Conservation (phyloP, 2,329 filamentous ascomycete species). For the Thelonectria discophora region DNA sequence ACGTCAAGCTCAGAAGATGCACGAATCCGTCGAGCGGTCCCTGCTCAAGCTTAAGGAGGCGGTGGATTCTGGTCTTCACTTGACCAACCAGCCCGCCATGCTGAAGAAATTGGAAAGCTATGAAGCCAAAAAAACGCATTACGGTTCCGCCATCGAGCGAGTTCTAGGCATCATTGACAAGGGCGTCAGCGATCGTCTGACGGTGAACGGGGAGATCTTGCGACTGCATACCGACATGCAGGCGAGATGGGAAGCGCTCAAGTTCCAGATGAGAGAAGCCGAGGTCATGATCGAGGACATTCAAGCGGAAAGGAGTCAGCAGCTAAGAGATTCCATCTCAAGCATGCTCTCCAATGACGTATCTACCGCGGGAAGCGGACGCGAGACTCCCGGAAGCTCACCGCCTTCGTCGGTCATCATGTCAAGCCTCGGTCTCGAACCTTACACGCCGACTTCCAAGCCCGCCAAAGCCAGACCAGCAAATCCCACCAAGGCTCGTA, state of each 20-base stretch:
- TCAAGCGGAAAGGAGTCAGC: conserved; percentile 71
- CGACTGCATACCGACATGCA: conserved; percentile 87
- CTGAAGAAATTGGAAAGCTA: conserved; percentile 90
- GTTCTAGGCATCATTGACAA: conserved; percentile 93
- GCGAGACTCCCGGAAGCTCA: conserved; percentile 76
- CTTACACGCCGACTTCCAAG: conserved; percentile 55
- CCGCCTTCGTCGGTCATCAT: conserved; percentile 70
- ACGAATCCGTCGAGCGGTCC: conserved; percentile 90
- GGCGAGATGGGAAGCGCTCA: conserved; percentile 79
- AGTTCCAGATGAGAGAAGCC: conserved; percentile 79
- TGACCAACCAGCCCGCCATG: conserved; percentile 75
- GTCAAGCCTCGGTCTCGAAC: conserved; percentile 62
- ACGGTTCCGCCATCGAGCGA: conserved; percentile 90
- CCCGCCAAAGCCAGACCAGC: conserved; percentile 58
- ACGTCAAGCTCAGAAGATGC: conserved; percentile 94
- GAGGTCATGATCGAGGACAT: conserved; percentile 80
- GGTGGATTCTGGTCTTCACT: conserved; percentile 76
- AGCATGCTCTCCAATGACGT: conserved; percentile 88
- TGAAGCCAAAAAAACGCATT: conserved; percentile 93
- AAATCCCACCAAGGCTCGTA: conserved; percentile 56
- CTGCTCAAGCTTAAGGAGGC: conserved; percentile 82
- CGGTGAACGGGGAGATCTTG: conserved; percentile 94
- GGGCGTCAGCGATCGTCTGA: conserved; percentile 93
- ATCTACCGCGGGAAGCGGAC: conserved; percentile 73
- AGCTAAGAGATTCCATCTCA: conserved; percentile 90